Conservation (phyloP, 73 alveolate species). For the Stentor coeruleus region DNA sequence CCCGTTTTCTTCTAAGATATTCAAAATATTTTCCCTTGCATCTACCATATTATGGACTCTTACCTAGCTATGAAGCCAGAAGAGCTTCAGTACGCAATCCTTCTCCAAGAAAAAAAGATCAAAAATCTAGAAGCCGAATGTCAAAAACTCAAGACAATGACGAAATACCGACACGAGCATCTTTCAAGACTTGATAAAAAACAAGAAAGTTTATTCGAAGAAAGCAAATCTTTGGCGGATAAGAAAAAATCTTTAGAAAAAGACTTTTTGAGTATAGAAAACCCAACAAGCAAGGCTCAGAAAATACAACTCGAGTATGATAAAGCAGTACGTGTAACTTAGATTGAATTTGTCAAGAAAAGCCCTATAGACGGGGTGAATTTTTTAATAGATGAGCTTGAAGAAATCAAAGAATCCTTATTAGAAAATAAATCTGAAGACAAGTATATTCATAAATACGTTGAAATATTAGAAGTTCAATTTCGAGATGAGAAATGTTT, state of each 20-base stretch:
- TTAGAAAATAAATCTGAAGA: not conserved
- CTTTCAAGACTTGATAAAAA: conserved; percentile 9
- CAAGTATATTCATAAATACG: not conserved
- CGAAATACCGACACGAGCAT: conserved; percentile 2
- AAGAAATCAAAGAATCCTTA: not conserved
- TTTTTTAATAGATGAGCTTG: not conserved
- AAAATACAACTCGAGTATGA: not conserved
- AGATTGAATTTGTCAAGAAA: conserved; percentile 13
- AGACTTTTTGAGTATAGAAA: not conserved
- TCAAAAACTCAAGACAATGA: conserved; percentile 31
- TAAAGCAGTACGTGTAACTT: not conserved
- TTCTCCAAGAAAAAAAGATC: not conserved
- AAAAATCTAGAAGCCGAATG: conserved; percentile 28
- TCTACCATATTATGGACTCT: conserved; percentile 20
- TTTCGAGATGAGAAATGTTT: not conserved
- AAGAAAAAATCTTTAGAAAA: not conserved
- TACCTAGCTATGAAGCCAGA: too few species aligned
- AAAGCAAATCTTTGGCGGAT: not conserved
- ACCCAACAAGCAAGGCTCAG: not conserved
- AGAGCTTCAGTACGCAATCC: too few species aligned
- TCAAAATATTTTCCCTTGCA: not conserved
- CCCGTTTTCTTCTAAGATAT: not conserved
- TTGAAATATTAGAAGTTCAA: not conserved
- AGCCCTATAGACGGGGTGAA: conserved; percentile 15
- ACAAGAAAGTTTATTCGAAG: not conserved